A percentile compares a stretch with the other conserved stretches of the same genome.
phyloP scores from a whole-genome alignment of 108 stramenopile species.

The Nitzschia palea region DNA sequence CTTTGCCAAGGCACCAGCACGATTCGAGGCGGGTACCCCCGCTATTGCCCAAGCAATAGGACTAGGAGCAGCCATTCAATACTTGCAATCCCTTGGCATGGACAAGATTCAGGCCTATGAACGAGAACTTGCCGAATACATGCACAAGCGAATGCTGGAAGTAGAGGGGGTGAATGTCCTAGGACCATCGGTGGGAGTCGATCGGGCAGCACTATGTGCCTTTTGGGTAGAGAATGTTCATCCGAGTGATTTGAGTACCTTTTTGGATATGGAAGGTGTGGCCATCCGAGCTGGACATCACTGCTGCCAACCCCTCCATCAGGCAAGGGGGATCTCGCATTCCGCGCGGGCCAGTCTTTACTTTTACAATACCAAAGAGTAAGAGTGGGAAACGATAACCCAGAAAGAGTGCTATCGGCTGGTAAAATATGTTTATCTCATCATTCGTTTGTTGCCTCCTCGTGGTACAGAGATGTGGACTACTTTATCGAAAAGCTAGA shows the following conservation, averaged over 20 bases:
- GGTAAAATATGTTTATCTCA: too few species aligned
- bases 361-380: conserved; percentile 89
- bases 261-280: conserved; percentile 95
- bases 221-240: conserved; percentile 88
- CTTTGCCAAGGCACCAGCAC: conserved; percentile 81
- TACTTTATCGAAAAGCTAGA: conserved; percentile 70
- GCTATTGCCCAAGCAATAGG: conserved; percentile 95
- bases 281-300: conserved; percentile 97
- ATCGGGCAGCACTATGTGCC: too few species aligned
- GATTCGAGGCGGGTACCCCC: conserved; percentile 97
- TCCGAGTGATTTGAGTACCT: conserved; percentile 91
- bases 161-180: conserved; percentile 81
- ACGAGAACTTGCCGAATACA: conserved; percentile 79
- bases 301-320: conserved; percentile 96
- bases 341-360: conserved; percentile 85
- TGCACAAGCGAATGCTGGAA: conserved; percentile 64
- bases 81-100: conserved; percentile 82
- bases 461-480: conserved; percentile 72
- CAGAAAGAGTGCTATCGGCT: too few species aligned
- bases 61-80: conserved; percentile 88
- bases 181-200: conserved; percentile 58
- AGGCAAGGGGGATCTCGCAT: conserved; percentile 81
- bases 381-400: too few species aligned
- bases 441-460: too few species aligned
- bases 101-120: conserved; percentile 87